Base-by-base conservation (phyloP, 2,329 filamentous ascomycete species). In the Graphium sp. region DNA sequence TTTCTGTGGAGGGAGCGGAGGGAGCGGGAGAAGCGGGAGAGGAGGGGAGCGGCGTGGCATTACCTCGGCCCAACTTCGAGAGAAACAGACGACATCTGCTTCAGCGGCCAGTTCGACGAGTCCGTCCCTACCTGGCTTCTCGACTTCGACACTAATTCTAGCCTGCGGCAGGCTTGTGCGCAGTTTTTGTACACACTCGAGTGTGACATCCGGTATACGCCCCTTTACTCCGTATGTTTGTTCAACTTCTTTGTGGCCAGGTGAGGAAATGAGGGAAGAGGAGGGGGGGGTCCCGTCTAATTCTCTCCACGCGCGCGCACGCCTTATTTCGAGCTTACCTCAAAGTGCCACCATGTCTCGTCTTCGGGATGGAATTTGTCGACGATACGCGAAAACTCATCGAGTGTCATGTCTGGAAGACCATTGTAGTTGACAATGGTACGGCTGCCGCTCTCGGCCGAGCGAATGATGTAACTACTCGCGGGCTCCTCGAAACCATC, bases 21-120 rank as follows among this genome's bases (percentile, higher is more conserved):
- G 12, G 26, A 16, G 21, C 10, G n/a, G n/a, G n/a, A 17, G 16
- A 13, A 10, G 29, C 31, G 31, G 28, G 20, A 24, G 33, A 27
- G 16, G 21, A 14, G 26, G 20, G 11, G 13, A 23, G 16, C n/a
- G 3, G 14, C 17, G 13, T 11, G 17, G 8, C 7, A 13, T 49
- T 49, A 75, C 74, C 55, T 74, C 62, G 34, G 76, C 76, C 76
- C 77, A 83, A 28, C 58, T 60, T 40, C 62, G 66, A 9, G 76
- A 79, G 49, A 75, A 82, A 45, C 82, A 80, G n/a, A 82, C 66
- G 12, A 79, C 62, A 41, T 82, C 71, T 15, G 74, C 75, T 38
- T 63, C 56, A 21, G 55, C 54, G 16, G 73, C 73, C 26, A 81
- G 57, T 17, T 65, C 55, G 28, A 56, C 50, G 31, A 82, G 55